Conservation (phyloP, 2,329 filamentous ascomycete species). For the Ophiostoma perfectum region DNA sequence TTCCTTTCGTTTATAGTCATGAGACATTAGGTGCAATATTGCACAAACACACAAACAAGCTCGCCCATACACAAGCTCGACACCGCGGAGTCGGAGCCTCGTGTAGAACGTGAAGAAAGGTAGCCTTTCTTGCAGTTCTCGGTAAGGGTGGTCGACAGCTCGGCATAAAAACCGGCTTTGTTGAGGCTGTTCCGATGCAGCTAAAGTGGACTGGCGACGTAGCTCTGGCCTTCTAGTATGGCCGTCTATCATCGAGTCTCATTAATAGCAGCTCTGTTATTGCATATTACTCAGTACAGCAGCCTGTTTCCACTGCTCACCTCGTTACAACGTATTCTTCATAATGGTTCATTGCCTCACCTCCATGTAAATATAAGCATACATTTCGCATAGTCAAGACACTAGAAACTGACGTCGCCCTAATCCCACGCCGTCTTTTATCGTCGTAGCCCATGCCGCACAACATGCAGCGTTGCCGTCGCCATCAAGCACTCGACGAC, state of each 20-base stretch:
- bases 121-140: background rate
- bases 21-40: background rate
- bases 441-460: background rate
- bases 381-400: background rate
- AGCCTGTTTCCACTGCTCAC: background rate
- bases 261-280: no score
- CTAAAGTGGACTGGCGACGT: no score
- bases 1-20: background rate
- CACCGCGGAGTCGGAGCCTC: conserved; percentile 1
- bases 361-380: background rate
- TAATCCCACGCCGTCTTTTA: background rate
- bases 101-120: background rate
- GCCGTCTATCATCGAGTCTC: no score
- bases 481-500: background rate
- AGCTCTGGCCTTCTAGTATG: no score
- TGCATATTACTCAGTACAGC: no score
- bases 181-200: no score
- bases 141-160: background rate
- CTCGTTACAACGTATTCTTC: background rate
- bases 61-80: background rate
- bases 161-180: no score
- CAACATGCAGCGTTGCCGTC: background rate
- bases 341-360: background rate
- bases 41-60: background rate
- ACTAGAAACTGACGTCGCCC: background rate